Percentiles rank a stretch among this genome's conserved stretches.
These are phyloP conservation scores for Epichloe bromicola DNA, from an alignment of 2,329 filamentous ascomycete genomes.

Conservation along the genomic window DNA sequence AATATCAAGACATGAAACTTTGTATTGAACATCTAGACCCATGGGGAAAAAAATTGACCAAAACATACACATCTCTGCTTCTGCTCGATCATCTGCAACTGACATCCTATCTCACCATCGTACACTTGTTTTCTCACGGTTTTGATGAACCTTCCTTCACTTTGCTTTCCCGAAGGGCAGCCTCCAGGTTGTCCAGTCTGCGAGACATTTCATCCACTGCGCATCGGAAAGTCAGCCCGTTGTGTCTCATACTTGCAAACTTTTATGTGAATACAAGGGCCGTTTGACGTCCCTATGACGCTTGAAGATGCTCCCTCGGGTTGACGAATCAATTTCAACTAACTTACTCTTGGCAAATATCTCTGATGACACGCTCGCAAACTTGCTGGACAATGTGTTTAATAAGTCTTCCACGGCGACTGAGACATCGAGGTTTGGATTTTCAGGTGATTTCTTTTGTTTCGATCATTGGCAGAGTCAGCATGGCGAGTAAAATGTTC, in stretches of 20 bases:
- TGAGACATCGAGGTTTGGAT: conserved; percentile 51
- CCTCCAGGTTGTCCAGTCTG: conserved; percentile 71
- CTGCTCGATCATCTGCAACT: not conserved
- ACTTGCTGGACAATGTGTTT: conserved; percentile 74
- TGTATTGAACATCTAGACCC: no score
- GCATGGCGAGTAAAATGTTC: not conserved
- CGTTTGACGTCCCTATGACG: not conserved
- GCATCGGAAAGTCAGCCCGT: conserved; percentile 7
- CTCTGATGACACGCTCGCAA: conserved; percentile 71
- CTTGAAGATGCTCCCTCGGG: not conserved
- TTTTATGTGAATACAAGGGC: not conserved
- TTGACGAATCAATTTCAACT: not conserved
- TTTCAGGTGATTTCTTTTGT: conserved; percentile 21
- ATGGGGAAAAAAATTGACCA: not conserved
- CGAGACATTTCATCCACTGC: conserved; percentile 90
- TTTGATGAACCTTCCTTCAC: conserved; percentile 29
- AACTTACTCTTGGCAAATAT: conserved; percentile 75
- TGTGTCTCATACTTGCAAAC: not conserved
- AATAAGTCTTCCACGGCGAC: conserved; percentile 77
- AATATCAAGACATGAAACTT: not conserved
- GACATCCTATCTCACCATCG: not conserved
- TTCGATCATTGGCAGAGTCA: not conserved
- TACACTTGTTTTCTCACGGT: conserved; percentile 8
- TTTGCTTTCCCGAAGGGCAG: conserved; percentile 50
- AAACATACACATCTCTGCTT: not conserved